A percentile compares a stretch with the other conserved stretches of the same genome.
These are phyloP conservation scores for Phlegmacium glaucopus DNA, from an alignment of 768 basidiomycete genomes.

Conservation along the genomic window DNA sequence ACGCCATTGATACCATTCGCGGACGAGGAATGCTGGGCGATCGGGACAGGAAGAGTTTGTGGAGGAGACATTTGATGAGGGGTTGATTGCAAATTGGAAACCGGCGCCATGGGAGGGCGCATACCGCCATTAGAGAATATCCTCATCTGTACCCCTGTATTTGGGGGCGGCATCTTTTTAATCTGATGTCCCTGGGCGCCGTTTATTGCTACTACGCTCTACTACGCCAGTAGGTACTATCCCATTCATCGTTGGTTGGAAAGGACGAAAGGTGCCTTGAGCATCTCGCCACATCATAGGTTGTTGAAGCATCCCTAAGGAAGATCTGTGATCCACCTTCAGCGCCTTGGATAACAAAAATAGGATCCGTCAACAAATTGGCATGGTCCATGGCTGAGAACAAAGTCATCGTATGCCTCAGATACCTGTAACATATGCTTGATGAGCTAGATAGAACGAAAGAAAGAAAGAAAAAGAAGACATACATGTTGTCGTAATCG, in stretches of 20 bases:
- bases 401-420: slow-evolving; percentile 54
- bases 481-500: slow-evolving; percentile 59
- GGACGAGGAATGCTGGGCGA: slow-evolving; percentile 25
- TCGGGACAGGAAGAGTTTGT: slow-evolving; percentile 28
- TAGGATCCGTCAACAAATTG: slow-evolving; percentile 47
- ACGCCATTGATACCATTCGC: slow-evolving; percentile 13
- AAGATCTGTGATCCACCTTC: slow-evolving; percentile 52
- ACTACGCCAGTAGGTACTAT: slow-evolving; percentile 2
- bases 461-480: slow-evolving; percentile 6
- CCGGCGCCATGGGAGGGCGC: slow-evolving; percentile 43
- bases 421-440: slow-evolving; percentile 34
- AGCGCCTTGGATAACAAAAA: slow-evolving; percentile 35
- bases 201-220: too few relatives aligned
- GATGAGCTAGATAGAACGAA: slow-evolving; percentile 7
- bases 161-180: slow-evolving; percentile 62
- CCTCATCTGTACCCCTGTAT: slow-evolving; percentile 54
- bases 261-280: slow-evolving; percentile 24
- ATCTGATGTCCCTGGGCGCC: slow-evolving; percentile 38
- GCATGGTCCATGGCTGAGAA: slow-evolving; percentile 53
- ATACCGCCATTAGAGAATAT: slow-evolving; percentile 58
- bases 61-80: slow-evolving; percentile 36
- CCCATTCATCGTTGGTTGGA: slow-evolving; percentile 14
- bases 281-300: slow-evolving; percentile 29
- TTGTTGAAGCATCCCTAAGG: slow-evolving; percentile 34
- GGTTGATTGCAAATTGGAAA: slow-evolving; percentile 19